Percentiles rank a stretch among this genome's conserved stretches.
Evolutionary conservation across 2,329 filamentous ascomycete genomes (phyloP).

Genomic region (Microdochium nivale): DNA sequence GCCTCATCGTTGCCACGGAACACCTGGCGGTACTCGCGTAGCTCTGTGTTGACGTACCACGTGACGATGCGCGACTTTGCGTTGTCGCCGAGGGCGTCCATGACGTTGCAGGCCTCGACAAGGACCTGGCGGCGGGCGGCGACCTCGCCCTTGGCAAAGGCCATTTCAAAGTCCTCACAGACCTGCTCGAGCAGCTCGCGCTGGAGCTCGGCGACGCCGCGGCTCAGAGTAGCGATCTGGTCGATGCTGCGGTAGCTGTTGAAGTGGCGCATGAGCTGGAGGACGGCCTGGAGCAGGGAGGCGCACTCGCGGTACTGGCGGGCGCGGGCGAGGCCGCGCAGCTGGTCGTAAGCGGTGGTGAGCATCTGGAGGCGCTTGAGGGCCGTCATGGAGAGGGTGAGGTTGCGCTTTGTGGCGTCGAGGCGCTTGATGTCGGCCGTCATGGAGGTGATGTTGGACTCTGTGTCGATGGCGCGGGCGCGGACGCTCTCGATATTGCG

Average conservation of each 20-base stretch:
- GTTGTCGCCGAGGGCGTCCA: constrained; percentile 87
- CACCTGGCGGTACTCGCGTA: constrained; percentile 90
- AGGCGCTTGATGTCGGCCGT: constrained; percentile 97
- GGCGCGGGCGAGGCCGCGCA: constrained; percentile 72
- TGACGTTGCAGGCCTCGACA: constrained; percentile 81
- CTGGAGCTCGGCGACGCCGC: constrained; percentile 89
- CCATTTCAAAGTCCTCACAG: constrained; percentile 97
- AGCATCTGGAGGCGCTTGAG: constrained; percentile 97
- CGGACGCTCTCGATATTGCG: constrained; percentile 91
- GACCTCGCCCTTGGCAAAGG: constrained; percentile 84
- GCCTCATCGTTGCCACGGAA: constrained; percentile 96
- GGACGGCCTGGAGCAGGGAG: constrained; percentile 83
- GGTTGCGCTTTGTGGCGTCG: constrained; percentile 91
- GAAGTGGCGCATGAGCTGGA: constrained; percentile 98
- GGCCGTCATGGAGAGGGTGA: constrained; percentile 95
- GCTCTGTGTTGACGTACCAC: constrained; percentile 97
- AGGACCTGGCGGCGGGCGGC: constrained; percentile 60
- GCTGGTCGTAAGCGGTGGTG: constrained; percentile 96
- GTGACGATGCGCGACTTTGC: constrained; percentile 75
- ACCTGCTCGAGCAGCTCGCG: constrained; percentile 90
- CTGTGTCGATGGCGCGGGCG: constrained; percentile 80
- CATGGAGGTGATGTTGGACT: constrained; percentile 96
- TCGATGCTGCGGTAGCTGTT: constrained; percentile 97
- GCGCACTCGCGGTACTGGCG: constrained; percentile 93
- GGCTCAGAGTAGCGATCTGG: constrained; percentile 88